Percentiles rank a stretch among this genome's conserved stretches.
These are phyloP conservation scores for Mucor velutinosus DNA, from an alignment of 371 early-diverging fungal genomes.

Conservation along the genomic window DNA sequence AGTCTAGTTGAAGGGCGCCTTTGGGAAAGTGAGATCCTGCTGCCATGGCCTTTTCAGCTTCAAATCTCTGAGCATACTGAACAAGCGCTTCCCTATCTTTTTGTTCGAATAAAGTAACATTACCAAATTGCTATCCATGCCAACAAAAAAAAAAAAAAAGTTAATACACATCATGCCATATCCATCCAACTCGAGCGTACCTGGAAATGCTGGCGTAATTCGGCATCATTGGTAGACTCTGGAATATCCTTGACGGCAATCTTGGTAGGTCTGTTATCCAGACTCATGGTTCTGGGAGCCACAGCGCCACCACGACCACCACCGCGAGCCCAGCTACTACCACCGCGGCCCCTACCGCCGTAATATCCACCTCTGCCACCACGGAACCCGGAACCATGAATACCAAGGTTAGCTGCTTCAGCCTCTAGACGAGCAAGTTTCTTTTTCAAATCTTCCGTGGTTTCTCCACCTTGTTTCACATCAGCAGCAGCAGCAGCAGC, in stretches of 20 bases:
- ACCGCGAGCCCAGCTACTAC: slow-evolving; percentile 49
- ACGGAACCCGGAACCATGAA: slow-evolving; percentile 36
- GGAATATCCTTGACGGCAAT: slow-evolving; percentile 59
- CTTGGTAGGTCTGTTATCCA: slow-evolving; percentile 76
- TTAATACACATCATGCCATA: not conserved
- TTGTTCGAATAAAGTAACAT: slow-evolving; percentile 33
- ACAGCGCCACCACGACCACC: slow-evolving; percentile 48
- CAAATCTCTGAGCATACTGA: slow-evolving; percentile 42
- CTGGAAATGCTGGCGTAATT: slow-evolving; percentile 64
- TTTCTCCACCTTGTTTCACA: slow-evolving; percentile 16
- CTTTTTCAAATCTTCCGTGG: slow-evolving; percentile 53
- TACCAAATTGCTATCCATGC: slow-evolving; percentile 59
- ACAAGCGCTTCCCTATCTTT: slow-evolving; percentile 29
- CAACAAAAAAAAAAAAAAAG: too few relatives aligned
- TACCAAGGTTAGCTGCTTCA: slow-evolving; percentile 48
- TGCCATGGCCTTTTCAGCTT: slow-evolving; percentile 49
- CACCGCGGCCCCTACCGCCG: slow-evolving; percentile 43
- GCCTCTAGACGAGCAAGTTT: slow-evolving; percentile 68
- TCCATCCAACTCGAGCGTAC: slow-evolving; percentile 24
- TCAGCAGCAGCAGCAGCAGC: not conserved
- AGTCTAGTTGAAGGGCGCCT: slow-evolving; percentile 28
- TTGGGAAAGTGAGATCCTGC: slow-evolving; percentile 26
- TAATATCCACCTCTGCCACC: slow-evolving; percentile 52
- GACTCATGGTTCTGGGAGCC: slow-evolving; percentile 26
- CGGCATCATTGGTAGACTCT: slow-evolving; percentile 40